phyloP scores from a whole-genome alignment of 1,139 yeast genomes.

The Diutina ranongensis region DNA sequence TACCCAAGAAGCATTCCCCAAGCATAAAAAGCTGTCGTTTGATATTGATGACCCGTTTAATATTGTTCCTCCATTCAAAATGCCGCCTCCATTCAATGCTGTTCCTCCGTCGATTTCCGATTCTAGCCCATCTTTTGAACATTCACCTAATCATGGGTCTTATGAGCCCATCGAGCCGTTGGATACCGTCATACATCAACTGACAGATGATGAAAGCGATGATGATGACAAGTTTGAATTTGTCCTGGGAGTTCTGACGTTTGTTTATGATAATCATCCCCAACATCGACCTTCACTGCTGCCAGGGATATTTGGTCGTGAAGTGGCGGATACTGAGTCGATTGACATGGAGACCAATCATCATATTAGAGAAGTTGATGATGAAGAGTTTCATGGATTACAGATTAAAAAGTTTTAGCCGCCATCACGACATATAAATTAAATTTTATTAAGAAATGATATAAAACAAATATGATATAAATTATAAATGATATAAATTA shows the following conservation, averaged over 20 bases:
- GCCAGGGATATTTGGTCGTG: not conserved
- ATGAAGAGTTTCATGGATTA: not conserved
- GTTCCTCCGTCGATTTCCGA: too few relatives aligned
- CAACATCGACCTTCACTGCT: not conserved
- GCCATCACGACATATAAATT: too few relatives aligned
- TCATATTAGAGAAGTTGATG: not conserved
- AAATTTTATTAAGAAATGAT: too few relatives aligned
- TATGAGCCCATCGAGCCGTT: slow-evolving; percentile 4
- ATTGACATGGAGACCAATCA: not conserved
- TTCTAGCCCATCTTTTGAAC: not conserved
- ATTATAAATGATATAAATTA: too few relatives aligned
- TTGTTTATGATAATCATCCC: too few relatives aligned
- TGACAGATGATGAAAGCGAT: not conserved
- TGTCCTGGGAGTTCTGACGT: too few relatives aligned
- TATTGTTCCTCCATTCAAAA: too few relatives aligned
- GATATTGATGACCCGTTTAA: not conserved
- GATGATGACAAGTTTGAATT: not conserved
- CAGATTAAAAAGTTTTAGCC: too few relatives aligned
- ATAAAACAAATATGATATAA: too few relatives aligned
- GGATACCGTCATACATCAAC: not conserved
- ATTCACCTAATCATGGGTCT: not conserved
- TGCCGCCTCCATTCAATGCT: too few relatives aligned
- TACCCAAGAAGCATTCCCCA: not conserved
- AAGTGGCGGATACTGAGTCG: not conserved
- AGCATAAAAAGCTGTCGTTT: not conserved